Percentiles rank a stretch among this genome's conserved stretches.
These are phyloP conservation scores for Lipomyces kockii DNA, from an alignment of 805 yeast genomes.

Conservation along the genomic window DNA sequence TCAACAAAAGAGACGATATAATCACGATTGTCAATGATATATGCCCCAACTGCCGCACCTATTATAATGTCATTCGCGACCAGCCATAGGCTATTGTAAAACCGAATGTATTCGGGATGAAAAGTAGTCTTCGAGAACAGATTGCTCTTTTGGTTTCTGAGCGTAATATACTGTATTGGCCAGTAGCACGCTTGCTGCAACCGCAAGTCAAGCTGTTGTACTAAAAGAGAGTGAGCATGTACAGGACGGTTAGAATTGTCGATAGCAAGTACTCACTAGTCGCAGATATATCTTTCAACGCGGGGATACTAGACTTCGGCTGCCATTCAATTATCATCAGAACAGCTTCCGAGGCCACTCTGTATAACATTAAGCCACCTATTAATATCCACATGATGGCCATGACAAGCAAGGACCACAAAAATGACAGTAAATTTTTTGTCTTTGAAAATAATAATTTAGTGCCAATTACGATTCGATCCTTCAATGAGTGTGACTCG, in stretches of 20 bases:
- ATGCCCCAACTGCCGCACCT: conserved; percentile 64
- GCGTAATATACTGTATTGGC: conserved; percentile 75
- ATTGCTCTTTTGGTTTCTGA: conserved; percentile 50
- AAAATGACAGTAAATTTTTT: conserved; percentile 20
- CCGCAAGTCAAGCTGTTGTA: conserved; percentile 79
- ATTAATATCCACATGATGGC: conserved; percentile 33
- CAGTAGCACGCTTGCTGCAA: conserved; percentile 75
- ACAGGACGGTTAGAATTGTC: neutral
- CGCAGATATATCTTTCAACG: conserved; percentile 54
- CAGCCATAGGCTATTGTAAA: conserved; percentile 89
- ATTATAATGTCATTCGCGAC: conserved; percentile 78
- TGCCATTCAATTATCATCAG: conserved; percentile 43
- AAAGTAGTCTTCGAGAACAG: conserved; percentile 48
- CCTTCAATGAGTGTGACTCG: conserved; percentile 7
- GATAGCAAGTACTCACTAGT: conserved; percentile 42
- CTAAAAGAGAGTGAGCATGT: conserved; percentile 36
- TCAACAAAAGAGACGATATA: conserved; percentile 39
- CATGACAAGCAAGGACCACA: conserved; percentile 13
- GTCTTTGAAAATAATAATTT: conserved; percentile 23
- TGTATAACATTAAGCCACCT: conserved; percentile 37
- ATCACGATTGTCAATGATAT: conserved; percentile 50
- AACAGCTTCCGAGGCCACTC: conserved; percentile 43
- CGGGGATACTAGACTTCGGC: conserved; percentile 30
- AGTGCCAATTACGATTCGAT: conserved; percentile 18
- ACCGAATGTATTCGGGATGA: conserved; percentile 58